Conservation (phyloP, 2,329 filamentous ascomycete species). For the Pseudopithomyces maydicus region DNA sequence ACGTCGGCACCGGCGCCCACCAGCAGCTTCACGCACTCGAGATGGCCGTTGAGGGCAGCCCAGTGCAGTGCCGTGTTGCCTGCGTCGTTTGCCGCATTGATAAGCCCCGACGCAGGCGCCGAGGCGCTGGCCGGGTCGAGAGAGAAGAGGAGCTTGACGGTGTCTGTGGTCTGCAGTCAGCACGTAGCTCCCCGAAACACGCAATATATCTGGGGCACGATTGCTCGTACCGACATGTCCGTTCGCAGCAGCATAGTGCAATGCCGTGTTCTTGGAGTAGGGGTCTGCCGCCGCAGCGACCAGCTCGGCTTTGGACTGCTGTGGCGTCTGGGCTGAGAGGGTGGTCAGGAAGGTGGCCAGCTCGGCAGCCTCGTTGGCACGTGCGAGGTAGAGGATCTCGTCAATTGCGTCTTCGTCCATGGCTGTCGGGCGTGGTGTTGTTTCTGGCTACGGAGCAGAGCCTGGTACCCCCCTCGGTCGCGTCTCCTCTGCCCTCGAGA, state of each 20-base stretch:
- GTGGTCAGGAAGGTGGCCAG: constrained; percentile 64
- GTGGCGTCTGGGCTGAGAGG: constrained; percentile 66
- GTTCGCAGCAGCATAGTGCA: constrained; percentile 94
- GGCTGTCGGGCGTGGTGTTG: constrained; percentile 22
- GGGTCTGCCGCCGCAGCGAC: constrained; percentile 73
- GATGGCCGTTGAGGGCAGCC: constrained; percentile 87
- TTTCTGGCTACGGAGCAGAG: background rate
- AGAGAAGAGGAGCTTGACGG: constrained; percentile 47
- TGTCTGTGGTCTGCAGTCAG: constrained; percentile 34
- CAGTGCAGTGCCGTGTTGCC: constrained; percentile 94
- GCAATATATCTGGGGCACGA: background rate
- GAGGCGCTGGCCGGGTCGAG: constrained; percentile 27
- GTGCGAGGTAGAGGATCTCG: constrained; percentile 87
- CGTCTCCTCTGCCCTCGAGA: constrained; percentile 2
- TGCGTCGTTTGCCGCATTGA: constrained; percentile 75
- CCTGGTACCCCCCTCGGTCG: constrained; percentile 1
- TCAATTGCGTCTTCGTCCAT: constrained; percentile 77
- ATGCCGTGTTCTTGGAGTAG: constrained; percentile 74
- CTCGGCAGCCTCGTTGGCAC: constrained; percentile 75
- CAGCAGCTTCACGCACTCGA: constrained; percentile 78
- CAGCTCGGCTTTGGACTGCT: constrained; percentile 63
- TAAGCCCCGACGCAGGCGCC: constrained; percentile 49
- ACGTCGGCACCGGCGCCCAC: constrained; percentile 78
- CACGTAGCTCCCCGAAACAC: constrained; percentile 5
- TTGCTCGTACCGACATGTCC: constrained; percentile 71